phyloP scores from a whole-genome alignment of 768 basidiomycete species.

The Suillus variegatus region DNA sequence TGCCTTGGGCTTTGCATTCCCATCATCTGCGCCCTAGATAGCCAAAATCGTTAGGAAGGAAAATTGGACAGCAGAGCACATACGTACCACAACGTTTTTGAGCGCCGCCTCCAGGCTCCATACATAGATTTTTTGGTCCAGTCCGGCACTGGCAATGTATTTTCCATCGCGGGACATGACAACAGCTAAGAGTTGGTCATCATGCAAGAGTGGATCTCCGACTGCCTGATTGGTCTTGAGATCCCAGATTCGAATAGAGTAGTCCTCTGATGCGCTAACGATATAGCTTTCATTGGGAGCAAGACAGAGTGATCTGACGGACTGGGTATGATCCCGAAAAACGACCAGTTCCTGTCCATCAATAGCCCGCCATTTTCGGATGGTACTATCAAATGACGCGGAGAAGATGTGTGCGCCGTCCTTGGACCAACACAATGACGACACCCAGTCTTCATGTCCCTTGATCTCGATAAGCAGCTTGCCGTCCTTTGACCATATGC shows the following conservation, averaged over 20 bases:
- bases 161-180: conserved; percentile 79
- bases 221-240: background rate
- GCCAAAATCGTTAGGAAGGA: too few species aligned
- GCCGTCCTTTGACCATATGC: background rate
- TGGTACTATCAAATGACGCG: accelerated
- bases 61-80: too few species aligned
- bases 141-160: conserved; percentile 78
- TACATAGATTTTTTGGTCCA: conserved; percentile 71
- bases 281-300: background rate
- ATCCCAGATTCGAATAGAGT: background rate
- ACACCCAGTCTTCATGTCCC: background rate
- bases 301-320: background rate
- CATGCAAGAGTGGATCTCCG: conserved; percentile 61
- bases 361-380: background rate
- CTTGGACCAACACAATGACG: background rate
- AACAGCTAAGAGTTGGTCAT: conserved; percentile 73
- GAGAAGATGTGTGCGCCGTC: background rate
- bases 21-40: too few species aligned
- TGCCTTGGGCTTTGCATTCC: too few species aligned
- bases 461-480: background rate
- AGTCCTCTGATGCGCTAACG: background rate
- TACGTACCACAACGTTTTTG: too few species aligned
- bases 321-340: background rate
- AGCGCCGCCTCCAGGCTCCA: conserved; percentile 27
- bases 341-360: background rate